Base-by-base conservation (phyloP, 331 rosid genomes). In the Quercus phellos region DNA sequence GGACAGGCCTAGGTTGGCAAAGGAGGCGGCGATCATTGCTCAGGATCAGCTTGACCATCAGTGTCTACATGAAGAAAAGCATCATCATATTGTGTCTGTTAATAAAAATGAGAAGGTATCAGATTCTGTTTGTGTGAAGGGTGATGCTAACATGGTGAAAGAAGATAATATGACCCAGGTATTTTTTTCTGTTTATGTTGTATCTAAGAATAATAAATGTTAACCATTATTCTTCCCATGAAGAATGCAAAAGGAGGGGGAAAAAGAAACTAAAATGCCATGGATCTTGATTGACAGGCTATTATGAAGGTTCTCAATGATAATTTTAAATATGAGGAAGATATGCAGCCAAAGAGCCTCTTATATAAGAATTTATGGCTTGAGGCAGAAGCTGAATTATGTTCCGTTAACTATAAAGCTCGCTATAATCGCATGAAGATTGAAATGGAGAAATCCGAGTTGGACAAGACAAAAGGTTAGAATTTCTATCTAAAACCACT, bases 321-420 rank as follows among this genome's bases (percentile, higher is more conserved):
- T 84, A 90, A 91, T 82, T 90, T 90, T 67, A 79, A 81, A 76
- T 84, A 80, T 30, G 90, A 90, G 17, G 89, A 89, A 76, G 94
- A 68, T 76, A 72, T 83, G 67, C 81, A 85, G 26, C 83, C 91
- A 79, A 88, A 89, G 74, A 32, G 88, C 82, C 77, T 75, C 42
- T 80, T 95, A 71, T 95, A 86, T 80, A 95, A 86, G 85, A 88
- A 90, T 75, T 91, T 95, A 11, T 95, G 99, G 99, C 97, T 92
- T 6, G 97, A 95, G 83, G 97, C 99, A 71, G 99, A 95, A 85
- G 99, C 99, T 85, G 88, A 83, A 73, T 77, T 95, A n/a, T 95
- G 97, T 83, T 87, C 94, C 26, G 46, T 81, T 76, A 80, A 74
- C 67, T 91, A 81, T 82, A 95, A 71, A 81, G 93, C 88, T 80